Evolutionary conservation across 495 filamentous ascomycete species (phyloP).

Genomic region (Xylaria acuta): DNA sequence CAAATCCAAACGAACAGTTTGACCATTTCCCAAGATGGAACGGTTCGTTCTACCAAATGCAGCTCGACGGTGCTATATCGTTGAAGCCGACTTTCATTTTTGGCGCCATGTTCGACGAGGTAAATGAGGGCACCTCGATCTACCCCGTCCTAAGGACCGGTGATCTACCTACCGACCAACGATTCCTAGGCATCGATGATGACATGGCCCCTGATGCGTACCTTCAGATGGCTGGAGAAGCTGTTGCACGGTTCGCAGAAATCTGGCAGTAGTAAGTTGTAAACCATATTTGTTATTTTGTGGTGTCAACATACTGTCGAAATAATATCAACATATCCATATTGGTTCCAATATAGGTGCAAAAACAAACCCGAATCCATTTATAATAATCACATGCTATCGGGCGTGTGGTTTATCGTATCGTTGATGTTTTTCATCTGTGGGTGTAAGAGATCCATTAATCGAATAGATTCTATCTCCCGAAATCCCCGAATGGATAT

Average conservation of each 20-base stretch:
- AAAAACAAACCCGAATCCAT: not conserved
- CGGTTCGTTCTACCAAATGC: conserved; percentile 40
- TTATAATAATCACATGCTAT: not conserved
- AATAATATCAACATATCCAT: conserved; percentile 6
- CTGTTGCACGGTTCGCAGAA: conserved; percentile 19
- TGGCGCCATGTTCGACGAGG: conserved; percentile 45
- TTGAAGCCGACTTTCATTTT: conserved; percentile 43
- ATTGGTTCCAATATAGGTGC: not conserved
- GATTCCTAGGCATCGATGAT: conserved; percentile 42
- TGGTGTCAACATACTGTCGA: not conserved
- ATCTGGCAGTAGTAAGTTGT: conserved; percentile 26
- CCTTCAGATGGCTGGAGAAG: conserved; percentile 34
- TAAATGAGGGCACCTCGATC: conserved; percentile 40
- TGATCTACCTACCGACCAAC: conserved; percentile 39
- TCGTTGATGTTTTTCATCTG: not conserved
- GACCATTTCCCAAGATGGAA: conserved; percentile 42
- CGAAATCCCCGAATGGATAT: not conserved
- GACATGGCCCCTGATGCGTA: conserved; percentile 43
- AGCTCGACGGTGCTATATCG: conserved; percentile 36
- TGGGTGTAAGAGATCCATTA: not conserved
- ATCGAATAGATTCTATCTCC: not conserved
- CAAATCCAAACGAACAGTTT: conserved; percentile 31
- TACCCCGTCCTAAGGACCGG: conserved; percentile 31
- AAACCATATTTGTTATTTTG: not conserved
- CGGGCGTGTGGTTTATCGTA: not conserved